These are phyloP conservation scores for Gonium pectorale DNA, from an alignment of 139 green algal species.

Conservation along the genomic window DNA sequence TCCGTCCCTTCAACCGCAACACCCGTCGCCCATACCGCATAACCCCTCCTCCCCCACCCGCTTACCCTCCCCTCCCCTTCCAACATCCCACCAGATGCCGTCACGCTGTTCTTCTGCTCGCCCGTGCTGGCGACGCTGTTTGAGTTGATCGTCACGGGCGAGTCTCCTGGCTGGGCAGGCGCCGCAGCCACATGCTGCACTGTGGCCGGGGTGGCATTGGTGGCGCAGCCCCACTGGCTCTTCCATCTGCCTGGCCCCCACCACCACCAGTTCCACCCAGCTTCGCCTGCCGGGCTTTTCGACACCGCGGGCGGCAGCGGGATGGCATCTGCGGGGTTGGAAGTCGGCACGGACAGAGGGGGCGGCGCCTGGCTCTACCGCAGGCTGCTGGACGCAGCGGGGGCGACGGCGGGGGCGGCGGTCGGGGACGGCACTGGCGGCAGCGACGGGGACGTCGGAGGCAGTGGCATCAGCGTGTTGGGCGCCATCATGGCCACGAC, in stretches of 20 bases:
- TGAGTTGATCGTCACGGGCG: conserved; percentile 44
- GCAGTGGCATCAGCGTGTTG: background rate
- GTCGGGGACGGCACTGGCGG: background rate
- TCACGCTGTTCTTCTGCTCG: conserved; percentile 64
- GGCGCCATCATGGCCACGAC: background rate
- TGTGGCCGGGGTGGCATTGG: conserved; percentile 34
- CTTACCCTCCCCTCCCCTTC: background rate
- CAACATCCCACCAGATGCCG: conserved; percentile 10
- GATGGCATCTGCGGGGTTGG: background rate
- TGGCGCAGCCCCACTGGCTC: conserved; percentile 44
- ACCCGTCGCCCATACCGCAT: too few species aligned
- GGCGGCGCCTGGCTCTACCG: background rate
- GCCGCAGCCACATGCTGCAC: conserved; percentile 29
- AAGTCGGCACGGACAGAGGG: too few species aligned
- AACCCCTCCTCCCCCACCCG: background rate
- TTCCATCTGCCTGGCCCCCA: background rate
- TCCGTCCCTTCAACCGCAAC: too few species aligned
- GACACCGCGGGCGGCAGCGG: background rate
- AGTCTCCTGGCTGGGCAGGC: conserved; percentile 19
- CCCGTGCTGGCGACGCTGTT: conserved; percentile 54
- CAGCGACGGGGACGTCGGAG: background rate
- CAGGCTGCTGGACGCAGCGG: background rate
- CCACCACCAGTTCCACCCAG: background rate
- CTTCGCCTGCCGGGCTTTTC: background rate
- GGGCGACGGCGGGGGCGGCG: background rate